Conservation (phyloP, 2,329 filamentous ascomycete species). For the Fusarium luffae region DNA sequence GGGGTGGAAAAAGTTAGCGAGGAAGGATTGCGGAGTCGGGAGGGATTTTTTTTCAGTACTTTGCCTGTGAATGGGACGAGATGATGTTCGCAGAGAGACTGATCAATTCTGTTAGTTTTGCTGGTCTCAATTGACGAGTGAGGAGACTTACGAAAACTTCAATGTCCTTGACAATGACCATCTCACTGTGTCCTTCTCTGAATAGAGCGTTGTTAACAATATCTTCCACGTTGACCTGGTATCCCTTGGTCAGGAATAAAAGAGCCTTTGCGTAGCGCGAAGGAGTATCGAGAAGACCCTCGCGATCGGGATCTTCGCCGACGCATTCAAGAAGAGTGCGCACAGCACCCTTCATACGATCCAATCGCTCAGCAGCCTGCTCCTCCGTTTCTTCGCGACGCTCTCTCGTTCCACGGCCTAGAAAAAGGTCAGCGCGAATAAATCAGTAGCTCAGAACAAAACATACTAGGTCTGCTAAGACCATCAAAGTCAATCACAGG, state of each 20-base stretch:
- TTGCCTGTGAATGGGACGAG: slow-evolving; percentile 96
- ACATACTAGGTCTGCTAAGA: slow-evolving; percentile 67
- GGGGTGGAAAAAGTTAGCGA: slow-evolving; percentile 9
- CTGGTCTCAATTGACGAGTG: neutral
- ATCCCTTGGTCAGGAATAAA: slow-evolving; percentile 95
- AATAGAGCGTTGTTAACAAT: slow-evolving; percentile 96
- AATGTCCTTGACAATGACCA: slow-evolving; percentile 98
- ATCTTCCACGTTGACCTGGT: slow-evolving; percentile 91
- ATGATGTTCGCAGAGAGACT: slow-evolving; percentile 95
- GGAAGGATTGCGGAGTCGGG: slow-evolving; percentile 2
- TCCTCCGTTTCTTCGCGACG: slow-evolving; percentile 66
- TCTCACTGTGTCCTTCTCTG: slow-evolving; percentile 94
- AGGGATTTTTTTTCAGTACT: slow-evolving; percentile 59
- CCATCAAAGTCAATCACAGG: slow-evolving; percentile 72
- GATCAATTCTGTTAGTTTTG: neutral
- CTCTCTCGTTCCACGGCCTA: slow-evolving; percentile 72
- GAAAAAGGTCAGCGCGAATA: neutral
- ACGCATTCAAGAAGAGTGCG: slow-evolving; percentile 75
- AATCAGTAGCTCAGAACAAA: neutral
- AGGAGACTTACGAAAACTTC: slow-evolving; percentile 69
- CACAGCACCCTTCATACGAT: slow-evolving; percentile 70
- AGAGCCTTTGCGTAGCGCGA: slow-evolving; percentile 94
- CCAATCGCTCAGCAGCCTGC: slow-evolving; percentile 60
- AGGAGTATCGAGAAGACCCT: slow-evolving; percentile 75
- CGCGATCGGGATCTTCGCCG: slow-evolving; percentile 74